phyloP scores from a whole-genome alignment of 495 filamentous ascomycete species.

The Lasiosphaeria hispida region DNA sequence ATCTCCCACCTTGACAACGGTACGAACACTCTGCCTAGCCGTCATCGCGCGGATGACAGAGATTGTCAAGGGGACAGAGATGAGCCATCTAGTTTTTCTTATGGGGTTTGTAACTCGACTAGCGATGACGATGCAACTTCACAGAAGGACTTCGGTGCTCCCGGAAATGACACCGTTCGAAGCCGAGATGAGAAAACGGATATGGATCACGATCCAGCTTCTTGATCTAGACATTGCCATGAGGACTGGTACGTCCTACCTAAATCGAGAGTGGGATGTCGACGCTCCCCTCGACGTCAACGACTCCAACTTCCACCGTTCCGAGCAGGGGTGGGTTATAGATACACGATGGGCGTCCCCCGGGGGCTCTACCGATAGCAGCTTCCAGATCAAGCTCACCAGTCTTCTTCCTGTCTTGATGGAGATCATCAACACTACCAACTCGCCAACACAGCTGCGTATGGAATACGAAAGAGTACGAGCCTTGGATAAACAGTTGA shows the following conservation, averaged over 20 bases:
- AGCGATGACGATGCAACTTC: conserved; percentile 26
- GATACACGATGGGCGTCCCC: conserved; percentile 3
- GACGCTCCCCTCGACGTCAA: conserved; percentile 22
- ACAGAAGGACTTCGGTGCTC: conserved; percentile 28
- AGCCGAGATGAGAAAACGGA: conserved; percentile 43
- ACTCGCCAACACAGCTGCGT: conserved; percentile 19
- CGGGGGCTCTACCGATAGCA: conserved; percentile 18
- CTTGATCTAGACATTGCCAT: conserved; percentile 40
- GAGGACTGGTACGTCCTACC: conserved; percentile 32
- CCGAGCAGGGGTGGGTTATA: conserved; percentile 22
- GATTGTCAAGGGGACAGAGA: conserved; percentile 21
- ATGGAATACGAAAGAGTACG: conserved; percentile 13
- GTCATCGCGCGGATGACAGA: conserved; percentile 25
- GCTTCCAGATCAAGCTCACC: conserved; percentile 23
- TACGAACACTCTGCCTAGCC: conserved; percentile 23
- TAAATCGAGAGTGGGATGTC: conserved; percentile 18
- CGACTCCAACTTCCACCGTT: conserved; percentile 19
- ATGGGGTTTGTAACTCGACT: conserved; percentile 23
- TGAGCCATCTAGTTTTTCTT: conserved; percentile 19
- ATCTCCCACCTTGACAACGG: conserved; percentile 19
- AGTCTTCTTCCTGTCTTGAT: conserved; percentile 14
- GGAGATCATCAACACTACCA: conserved; percentile 19
- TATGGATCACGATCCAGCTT: conserved; percentile 40
- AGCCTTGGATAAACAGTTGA: conserved; percentile 19
- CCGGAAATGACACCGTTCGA: conserved; percentile 42